Evolutionary conservation across 164 flowering plant genomes (phyloP), one percentile per base, ranked within the genome.

Genomic region (Brasenia schreberi): DNA sequence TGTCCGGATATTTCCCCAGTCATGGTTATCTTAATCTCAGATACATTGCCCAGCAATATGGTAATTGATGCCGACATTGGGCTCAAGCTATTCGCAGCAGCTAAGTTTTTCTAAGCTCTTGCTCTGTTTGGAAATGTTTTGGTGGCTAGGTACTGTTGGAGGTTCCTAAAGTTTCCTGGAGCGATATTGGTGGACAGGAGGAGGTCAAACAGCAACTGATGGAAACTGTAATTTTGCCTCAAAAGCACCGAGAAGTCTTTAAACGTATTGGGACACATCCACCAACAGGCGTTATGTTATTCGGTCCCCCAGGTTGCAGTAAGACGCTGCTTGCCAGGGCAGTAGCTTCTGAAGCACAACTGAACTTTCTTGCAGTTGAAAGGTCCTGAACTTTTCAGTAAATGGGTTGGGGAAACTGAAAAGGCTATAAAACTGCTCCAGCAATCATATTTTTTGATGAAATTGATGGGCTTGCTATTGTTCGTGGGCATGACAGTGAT

Each of bases 391-490:
- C 89, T 95, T 56, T 90, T 85, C 73, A 92, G 92, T 77, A 92
- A 92, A 82, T 95, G 97, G 97, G 99, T 95, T 71, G 99, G 99
- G 75, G 99, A 95, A 83, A 89, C 99, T 14, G 99, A 95, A 82
- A 91, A 91, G 80, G 97, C 97, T 66, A 97, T 95, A 9, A 83
- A 81, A 77, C 89, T 87, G 93, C 97, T 61, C 99, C 99, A 17
- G 84, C 99, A 62, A 83, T 95, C 64, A 83, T 92, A 72, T 92
- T 95, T 79, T 92, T 95, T 71, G 99, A 95, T 81, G 99, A 95
- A 79, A 83, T 95, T 68, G 99, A 95, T 81, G 87, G 92, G 66
- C 90, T 95, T 71, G 99, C 97, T 9, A 70, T 71, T 33, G 82
- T 79, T 52, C 97, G 99, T 60, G 99, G 99, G 63, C 81, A 84